Percentiles rank a stretch among this genome's conserved stretches.
These are phyloP conservation scores for Ophiostoma ulmi DNA, from an alignment of 2,329 filamentous ascomycete genomes.

Conservation along the genomic window DNA sequence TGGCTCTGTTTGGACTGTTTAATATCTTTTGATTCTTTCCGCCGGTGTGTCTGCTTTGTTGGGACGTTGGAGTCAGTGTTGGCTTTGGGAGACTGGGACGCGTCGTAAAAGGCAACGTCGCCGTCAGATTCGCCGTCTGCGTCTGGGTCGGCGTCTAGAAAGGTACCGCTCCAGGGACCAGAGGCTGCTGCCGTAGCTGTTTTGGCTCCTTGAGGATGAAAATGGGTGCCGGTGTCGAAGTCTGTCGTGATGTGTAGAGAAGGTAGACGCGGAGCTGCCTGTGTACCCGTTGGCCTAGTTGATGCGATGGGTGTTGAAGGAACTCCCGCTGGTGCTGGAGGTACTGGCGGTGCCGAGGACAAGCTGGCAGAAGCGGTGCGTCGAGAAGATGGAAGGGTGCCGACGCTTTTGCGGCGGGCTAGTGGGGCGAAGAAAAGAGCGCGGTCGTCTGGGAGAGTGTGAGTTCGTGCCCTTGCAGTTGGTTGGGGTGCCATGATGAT, in stretches of 20 bases:
- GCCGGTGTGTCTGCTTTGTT: neutral
- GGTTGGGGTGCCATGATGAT: conserved; percentile 25
- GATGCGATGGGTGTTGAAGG: neutral
- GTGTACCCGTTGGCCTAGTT: neutral
- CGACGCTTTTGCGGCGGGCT: conserved; percentile 24
- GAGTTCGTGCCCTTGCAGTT: conserved; percentile 22
- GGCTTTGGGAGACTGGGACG: neutral
- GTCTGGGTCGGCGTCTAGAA: conserved; percentile 25
- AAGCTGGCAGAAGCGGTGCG: conserved; percentile 10
- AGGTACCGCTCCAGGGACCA: conserved; percentile 26
- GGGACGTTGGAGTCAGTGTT: neutral
- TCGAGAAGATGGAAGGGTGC: conserved; percentile 16
- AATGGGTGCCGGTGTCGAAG: neutral
- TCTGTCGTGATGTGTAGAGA: conserved; percentile 2
- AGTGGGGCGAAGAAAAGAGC: conserved; percentile 15
- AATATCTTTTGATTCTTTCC: neutral
- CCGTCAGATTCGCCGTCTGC: conserved; percentile 18
- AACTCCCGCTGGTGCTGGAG: neutral
- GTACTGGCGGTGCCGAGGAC: conserved; percentile 8
- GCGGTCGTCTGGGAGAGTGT: conserved; percentile 27
- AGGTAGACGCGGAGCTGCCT: neutral
- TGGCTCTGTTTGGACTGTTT: neutral
- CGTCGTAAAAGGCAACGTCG: conserved; percentile 16
- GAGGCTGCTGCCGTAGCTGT: conserved; percentile 3
- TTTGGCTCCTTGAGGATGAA: neutral